Conservation (phyloP, 2,329 filamentous ascomycete species). For the Diaporthe eres region DNA sequence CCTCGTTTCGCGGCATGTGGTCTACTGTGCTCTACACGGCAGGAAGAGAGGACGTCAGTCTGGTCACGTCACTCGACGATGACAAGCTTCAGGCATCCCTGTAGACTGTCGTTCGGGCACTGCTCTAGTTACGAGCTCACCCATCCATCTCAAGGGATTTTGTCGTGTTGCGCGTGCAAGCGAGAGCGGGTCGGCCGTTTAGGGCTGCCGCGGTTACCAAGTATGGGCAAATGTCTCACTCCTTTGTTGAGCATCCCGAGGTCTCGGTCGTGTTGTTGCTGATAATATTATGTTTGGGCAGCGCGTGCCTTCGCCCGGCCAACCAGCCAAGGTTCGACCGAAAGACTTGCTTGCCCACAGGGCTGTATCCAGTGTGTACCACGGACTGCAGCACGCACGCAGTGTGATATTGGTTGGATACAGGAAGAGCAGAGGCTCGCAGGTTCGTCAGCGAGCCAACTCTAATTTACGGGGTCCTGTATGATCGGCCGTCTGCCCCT, state of each 20-base stretch:
- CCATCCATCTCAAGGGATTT: conserved; percentile 9
- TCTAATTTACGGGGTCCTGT: conserved; percentile 35
- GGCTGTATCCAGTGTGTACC: conserved; percentile 7
- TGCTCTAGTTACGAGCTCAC: conserved; percentile 26
- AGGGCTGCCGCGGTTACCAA: neutral
- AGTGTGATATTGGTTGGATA: neutral
- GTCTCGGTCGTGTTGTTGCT: conserved; percentile 11
- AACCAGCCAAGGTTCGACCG: conserved; percentile 3
- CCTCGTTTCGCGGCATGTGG: neutral
- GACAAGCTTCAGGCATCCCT: conserved; percentile 11
- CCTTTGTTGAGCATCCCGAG: conserved; percentile 26
- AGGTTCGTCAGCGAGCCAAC: conserved; percentile 25
- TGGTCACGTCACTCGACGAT: conserved; percentile 22
- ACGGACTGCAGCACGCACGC: neutral
- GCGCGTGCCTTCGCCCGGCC: conserved; percentile 10
- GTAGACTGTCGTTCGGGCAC: neutral
- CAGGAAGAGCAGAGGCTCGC: neutral
- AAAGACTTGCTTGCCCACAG: neutral
- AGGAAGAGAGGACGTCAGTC: neutral
- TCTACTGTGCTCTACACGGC: neutral
- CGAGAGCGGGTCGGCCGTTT: neutral
- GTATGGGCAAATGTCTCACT: conserved; percentile 22
- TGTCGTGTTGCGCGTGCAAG: neutral
- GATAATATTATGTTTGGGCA: neutral
- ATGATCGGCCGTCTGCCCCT: conserved; percentile 19